These are phyloP conservation scores for Agaricus bisporus DNA, from an alignment of 768 basidiomycete genomes.

Conservation along the genomic window DNA sequence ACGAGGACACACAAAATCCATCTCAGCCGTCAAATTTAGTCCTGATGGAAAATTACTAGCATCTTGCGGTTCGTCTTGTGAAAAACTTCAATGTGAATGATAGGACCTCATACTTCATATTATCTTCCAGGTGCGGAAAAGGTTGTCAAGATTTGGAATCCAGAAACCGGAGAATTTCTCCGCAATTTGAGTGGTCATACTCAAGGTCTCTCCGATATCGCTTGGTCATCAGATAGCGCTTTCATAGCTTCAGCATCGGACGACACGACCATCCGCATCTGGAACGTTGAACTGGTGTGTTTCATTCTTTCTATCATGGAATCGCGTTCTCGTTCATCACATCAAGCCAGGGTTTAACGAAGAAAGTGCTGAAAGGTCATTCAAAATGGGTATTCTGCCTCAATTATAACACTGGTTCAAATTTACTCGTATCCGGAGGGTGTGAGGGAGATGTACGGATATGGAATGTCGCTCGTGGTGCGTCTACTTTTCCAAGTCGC, in stretches of 20 bases:
- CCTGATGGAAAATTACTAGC: constrained; percentile 81
- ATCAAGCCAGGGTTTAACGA: constrained; percentile 52
- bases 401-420: constrained; percentile 84
- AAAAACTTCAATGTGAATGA: constrained; percentile 10
- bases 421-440: constrained; percentile 85
- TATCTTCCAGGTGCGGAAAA: constrained; percentile 60
- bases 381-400: constrained; percentile 87
- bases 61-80: constrained; percentile 65
- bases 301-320: constrained; percentile 13
- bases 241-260: constrained; percentile 90
- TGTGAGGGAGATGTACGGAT: constrained; percentile 91
- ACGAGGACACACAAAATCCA: constrained; percentile 72
- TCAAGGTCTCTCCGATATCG: constrained; percentile 81
- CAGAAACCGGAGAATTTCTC: constrained; percentile 71
- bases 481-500: constrained; percentile 7
- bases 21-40: constrained; percentile 90
- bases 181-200: constrained; percentile 72
- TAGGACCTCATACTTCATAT: constrained; percentile 10
- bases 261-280: constrained; percentile 84
- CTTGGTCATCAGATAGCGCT: constrained; percentile 81
- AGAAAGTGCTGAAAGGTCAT: constrained; percentile 74
- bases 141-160: constrained; percentile 77
- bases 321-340: neutral
- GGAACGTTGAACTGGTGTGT: constrained; percentile 76
- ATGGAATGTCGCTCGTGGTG: constrained; percentile 86